Evolutionary conservation across 352 stramenopile genomes (phyloP).

Genomic region (Globisporangium carolinianum): DNA sequence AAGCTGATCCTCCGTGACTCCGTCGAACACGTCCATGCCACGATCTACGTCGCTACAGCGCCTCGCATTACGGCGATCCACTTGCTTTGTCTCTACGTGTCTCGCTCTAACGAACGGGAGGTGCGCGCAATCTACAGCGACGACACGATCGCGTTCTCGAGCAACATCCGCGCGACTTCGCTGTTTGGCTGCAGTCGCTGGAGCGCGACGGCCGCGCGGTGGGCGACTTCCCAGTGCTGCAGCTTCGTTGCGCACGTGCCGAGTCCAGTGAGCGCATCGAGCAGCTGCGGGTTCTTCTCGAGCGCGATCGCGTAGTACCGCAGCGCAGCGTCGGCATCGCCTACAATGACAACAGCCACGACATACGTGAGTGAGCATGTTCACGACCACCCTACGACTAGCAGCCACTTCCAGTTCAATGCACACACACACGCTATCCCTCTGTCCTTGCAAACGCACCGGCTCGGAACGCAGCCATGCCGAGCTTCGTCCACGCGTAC

Average conservation of each 20-base stretch:
- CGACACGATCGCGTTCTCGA: slow-evolving; percentile 57
- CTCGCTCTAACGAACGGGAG: too few species aligned
- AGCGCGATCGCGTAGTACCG: slow-evolving; percentile 54
- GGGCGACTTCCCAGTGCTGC: slow-evolving; percentile 49
- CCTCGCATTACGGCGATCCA: too few species aligned
- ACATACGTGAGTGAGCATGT: not conserved
- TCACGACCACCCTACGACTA: not conserved
- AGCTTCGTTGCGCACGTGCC: slow-evolving; percentile 69
- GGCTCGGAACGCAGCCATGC: slow-evolving; percentile 45
- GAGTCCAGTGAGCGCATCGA: slow-evolving; percentile 67
- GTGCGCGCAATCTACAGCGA: slow-evolving; percentile 22
- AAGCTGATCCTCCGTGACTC: not conserved
- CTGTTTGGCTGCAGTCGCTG: slow-evolving; percentile 59
- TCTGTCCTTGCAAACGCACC: slow-evolving; percentile 18
- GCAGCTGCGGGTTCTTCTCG: slow-evolving; percentile 57
- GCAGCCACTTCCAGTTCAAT: not conserved
- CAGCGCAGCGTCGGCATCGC: slow-evolving; percentile 41
- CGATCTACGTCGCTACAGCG: not conserved
- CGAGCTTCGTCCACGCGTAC: slow-evolving; percentile 77
- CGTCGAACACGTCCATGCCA: not conserved
- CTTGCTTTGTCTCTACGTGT: not conserved
- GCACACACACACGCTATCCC: not conserved
- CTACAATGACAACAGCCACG: slow-evolving; percentile 11
- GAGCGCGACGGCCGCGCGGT: slow-evolving; percentile 46
- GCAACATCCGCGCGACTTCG: slow-evolving; percentile 48